Percentiles rank a stretch among this genome's conserved stretches.
These are phyloP conservation scores for Pleurotus djamor DNA, from an alignment of 768 basidiomycete genomes.

Conservation along the genomic window DNA sequence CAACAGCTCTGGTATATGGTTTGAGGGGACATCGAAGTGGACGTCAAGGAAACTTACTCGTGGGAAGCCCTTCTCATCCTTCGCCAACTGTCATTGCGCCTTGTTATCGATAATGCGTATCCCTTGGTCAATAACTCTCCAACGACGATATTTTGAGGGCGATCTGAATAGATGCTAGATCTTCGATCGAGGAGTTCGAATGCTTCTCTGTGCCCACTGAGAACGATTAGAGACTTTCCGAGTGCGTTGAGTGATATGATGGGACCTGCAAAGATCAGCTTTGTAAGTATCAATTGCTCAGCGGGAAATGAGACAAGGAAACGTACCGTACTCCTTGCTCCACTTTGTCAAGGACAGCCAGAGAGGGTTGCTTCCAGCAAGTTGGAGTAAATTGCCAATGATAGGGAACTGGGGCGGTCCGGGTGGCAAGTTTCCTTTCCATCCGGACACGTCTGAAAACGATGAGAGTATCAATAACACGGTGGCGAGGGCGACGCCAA, in stretches of 20 bases:
- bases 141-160: constrained; percentile 22
- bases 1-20: not conserved
- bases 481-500: not conserved
- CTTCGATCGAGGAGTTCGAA: constrained; percentile 9
- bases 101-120: constrained; percentile 18
- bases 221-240: not conserved
- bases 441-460: not conserved
- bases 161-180: constrained; percentile 18
- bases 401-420: not conserved
- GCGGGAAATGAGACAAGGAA: not conserved
- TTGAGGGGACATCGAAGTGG: not conserved
- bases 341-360: not conserved
- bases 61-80: not conserved
- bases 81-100: constrained; percentile 6
- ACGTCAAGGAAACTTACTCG: not conserved
- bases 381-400: not conserved
- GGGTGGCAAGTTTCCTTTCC: not conserved
- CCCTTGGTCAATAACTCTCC: constrained; percentile 27
- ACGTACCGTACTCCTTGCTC: not conserved
- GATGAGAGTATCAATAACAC: not conserved
- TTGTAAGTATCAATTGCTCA: not conserved
- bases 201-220: not conserved
- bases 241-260: not conserved
- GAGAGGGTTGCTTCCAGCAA: not conserved
- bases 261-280: not conserved